A percentile compares a stretch with the other conserved stretches of the same genome.
These are phyloP conservation scores for Domatiomyces catenatus DNA, from an alignment of 2,329 filamentous ascomycete genomes.

Conservation along the genomic window DNA sequence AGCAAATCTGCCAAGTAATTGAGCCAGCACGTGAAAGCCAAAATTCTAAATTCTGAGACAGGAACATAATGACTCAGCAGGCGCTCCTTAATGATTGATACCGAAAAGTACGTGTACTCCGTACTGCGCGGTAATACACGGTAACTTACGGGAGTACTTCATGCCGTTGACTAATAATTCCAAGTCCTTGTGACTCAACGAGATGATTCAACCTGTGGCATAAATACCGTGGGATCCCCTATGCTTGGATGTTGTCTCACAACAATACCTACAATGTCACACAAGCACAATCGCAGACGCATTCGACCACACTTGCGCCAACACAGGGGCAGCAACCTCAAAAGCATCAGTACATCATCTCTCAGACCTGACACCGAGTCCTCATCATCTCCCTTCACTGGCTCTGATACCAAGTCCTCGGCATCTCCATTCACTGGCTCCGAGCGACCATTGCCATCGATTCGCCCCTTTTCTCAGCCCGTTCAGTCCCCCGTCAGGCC, in stretches of 20 bases:
- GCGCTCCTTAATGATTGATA: no score
- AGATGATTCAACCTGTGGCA: not conserved
- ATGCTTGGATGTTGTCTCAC: no score
- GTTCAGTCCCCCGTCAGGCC: conserved; percentile 10
- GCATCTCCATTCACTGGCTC: not conserved
- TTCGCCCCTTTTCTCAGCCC: conserved; percentile 7
- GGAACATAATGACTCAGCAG: not conserved
- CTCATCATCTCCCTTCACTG: not conserved
- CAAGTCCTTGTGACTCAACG: not conserved
- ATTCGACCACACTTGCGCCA: conserved; percentile 28
- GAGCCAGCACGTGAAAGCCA: not conserved
- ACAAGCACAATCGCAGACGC: conserved; percentile 32
- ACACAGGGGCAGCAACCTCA: conserved; percentile 8
- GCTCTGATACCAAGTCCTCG: not conserved
- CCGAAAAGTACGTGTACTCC: no score
- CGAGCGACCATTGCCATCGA: not conserved
- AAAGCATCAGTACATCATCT: not conserved
- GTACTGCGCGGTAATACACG: no score
- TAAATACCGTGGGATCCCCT: not conserved
- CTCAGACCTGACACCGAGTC: not conserved
- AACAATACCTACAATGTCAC: conserved; percentile 28
- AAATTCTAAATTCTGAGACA: not conserved
- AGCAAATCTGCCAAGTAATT: not conserved
- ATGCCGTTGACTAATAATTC: not conserved
- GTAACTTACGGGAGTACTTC: no score